Conservation (phyloP, 2,329 filamentous ascomycete genomes). For the Sporothrix euskadiensis region DNA sequence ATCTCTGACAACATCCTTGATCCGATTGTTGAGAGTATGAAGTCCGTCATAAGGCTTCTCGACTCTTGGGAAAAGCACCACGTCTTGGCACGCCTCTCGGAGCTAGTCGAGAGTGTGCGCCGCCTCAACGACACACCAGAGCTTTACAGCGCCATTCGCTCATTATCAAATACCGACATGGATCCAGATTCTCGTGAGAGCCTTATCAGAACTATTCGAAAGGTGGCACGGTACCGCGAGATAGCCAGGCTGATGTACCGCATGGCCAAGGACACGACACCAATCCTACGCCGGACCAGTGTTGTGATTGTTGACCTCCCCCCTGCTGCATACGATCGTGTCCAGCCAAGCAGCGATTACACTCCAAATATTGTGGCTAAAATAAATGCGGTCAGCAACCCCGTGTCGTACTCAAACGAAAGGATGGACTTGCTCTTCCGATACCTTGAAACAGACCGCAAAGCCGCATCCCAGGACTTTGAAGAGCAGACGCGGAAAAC, state of each 20-base stretch:
- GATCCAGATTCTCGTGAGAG: neutral
- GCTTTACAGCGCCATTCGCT: neutral
- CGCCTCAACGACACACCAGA: neutral
- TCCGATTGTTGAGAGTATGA: neutral
- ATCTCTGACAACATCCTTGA: neutral
- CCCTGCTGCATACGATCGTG: neutral
- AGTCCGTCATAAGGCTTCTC: neutral
- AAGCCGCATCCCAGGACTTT: neutral
- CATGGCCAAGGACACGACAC: conserved; percentile 35
- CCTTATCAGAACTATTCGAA: conserved; percentile 35
- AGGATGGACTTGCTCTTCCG: neutral
- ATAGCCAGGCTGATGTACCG: conserved; percentile 40
- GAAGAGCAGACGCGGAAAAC: neutral
- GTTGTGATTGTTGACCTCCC: neutral
- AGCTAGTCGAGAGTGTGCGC: neutral
- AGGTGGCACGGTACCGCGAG: conserved; percentile 44
- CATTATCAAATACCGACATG: neutral
- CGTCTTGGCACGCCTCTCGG: neutral
- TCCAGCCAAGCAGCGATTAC: neutral
- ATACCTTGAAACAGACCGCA: neutral
- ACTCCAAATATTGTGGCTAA: neutral
- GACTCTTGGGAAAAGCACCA: neutral
- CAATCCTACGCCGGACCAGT: neutral
- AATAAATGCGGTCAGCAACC: neutral
- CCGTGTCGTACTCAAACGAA: neutral